These are phyloP conservation scores for Lentinula guzmanii DNA, from an alignment of 768 basidiomycete species.

Conservation along the genomic window DNA sequence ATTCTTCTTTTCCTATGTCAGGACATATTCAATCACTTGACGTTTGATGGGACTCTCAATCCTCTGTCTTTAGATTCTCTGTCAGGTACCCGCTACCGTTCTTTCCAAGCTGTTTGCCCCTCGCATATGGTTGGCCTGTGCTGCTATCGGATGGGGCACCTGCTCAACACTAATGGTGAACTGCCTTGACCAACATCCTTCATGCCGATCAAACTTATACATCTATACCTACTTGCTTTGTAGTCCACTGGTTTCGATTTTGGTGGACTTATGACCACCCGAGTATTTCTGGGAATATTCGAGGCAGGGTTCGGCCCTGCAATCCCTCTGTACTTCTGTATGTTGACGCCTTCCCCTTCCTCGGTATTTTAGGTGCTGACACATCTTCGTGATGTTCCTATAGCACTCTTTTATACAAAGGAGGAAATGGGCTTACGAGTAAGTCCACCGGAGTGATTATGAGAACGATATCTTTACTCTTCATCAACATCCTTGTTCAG, in stretches of 20 bases:
- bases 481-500: slow-evolving; percentile 13
- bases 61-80: slow-evolving; percentile 49
- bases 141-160: slow-evolving; percentile 72
- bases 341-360: slow-evolving; percentile 16
- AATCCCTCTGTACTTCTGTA: slow-evolving; percentile 75
- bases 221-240: background rate
- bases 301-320: slow-evolving; percentile 76
- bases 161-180: slow-evolving; percentile 66
- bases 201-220: background rate
- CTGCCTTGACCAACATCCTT: background rate
- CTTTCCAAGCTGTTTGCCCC: slow-evolving; percentile 65
- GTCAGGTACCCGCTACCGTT: slow-evolving; percentile 61
- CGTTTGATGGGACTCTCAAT: background rate
- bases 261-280: slow-evolving; percentile 47
- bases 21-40: slow-evolving; percentile 12
- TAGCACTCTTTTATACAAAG: slow-evolving; percentile 77
- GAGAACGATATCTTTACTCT: background rate
- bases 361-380: background rate
- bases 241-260: slow-evolving; percentile 62
- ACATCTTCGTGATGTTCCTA: background rate
- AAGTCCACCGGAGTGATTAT: slow-evolving; percentile 9
- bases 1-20: slow-evolving; percentile 77
- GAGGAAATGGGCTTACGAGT: slow-evolving; percentile 67
- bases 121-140: slow-evolving; percentile 56
- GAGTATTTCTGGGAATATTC: slow-evolving; percentile 67